A percentile compares a stretch with the other conserved stretches of the same genome.
Evolutionary conservation across 1,284 basidiomycete genomes (phyloP).

Genomic region (Coniophora puteana): DNA sequence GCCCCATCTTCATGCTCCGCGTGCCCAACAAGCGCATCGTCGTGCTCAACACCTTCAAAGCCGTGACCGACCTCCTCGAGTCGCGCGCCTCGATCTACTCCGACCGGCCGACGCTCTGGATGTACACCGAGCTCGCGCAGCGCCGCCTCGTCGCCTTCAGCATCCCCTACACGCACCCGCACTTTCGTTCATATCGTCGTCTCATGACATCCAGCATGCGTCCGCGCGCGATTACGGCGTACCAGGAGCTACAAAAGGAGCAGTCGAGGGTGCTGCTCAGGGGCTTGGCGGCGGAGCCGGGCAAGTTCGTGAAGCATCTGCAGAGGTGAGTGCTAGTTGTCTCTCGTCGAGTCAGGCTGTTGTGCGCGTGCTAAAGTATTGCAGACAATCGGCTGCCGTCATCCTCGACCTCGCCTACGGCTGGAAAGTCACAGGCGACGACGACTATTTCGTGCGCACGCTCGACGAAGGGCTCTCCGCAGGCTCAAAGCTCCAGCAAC

Average conservation of each 20-base stretch:
- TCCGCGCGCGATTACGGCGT: slow-evolving; percentile 1
- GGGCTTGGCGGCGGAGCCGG: background rate
- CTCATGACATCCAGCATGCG: slow-evolving; percentile 3
- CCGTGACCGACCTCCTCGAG: slow-evolving; percentile 6
- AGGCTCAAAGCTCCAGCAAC: background rate
- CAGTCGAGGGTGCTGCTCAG: background rate
- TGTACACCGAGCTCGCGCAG: slow-evolving; percentile 23
- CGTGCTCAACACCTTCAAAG: slow-evolving; percentile 5
- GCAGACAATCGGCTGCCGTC: slow-evolving; percentile 22
- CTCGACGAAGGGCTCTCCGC: slow-evolving; percentile 1
- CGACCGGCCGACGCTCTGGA: slow-evolving; percentile 15
- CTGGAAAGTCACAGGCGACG: slow-evolving; percentile 27
- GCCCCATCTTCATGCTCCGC: slow-evolving; percentile 7
- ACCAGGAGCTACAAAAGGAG: slow-evolving; percentile 1
- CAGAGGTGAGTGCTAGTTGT: too few relatives aligned
- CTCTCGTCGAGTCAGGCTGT: background rate
- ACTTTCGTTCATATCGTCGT: slow-evolving; percentile 1
- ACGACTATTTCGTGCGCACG: slow-evolving; percentile 29
- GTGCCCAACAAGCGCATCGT: slow-evolving; percentile 1
- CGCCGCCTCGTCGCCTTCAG: background rate
- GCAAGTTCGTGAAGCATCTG: slow-evolving; percentile 8
- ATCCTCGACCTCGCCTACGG: slow-evolving; percentile 38
- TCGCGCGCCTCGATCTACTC: slow-evolving; percentile 7
- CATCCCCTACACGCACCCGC: slow-evolving; percentile 2
- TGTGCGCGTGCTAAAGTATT: background rate